A percentile compares a stretch with the other conserved stretches of the same genome.
Conservation (phyloP, 257 asterid species). For the Petunia secreta region DNA sequence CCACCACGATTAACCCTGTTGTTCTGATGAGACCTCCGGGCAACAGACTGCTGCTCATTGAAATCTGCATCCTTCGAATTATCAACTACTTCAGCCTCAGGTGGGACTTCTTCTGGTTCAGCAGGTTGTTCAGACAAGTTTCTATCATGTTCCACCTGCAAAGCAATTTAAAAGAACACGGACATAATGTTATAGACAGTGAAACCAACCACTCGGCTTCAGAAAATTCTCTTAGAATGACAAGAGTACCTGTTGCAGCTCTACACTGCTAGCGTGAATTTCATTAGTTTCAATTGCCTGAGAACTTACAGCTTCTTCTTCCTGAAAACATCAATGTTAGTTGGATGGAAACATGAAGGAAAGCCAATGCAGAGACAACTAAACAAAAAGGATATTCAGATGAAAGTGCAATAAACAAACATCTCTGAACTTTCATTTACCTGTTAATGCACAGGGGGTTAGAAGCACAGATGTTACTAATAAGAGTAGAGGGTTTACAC, state of each 20-base stretch:
- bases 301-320: slow-evolving; percentile 49
- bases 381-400: background rate
- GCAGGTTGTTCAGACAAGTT: slow-evolving; percentile 41
- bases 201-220: background rate
- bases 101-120: slow-evolving; percentile 40
- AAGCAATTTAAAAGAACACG: background rate
- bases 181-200: background rate
- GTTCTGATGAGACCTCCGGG: slow-evolving; percentile 53
- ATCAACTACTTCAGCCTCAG: slow-evolving; percentile 45
- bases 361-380: background rate
- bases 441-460: background rate
- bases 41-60: slow-evolving; percentile 48
- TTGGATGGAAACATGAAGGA: background rate
- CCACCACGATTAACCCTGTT: slow-evolving; percentile 63
- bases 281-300: slow-evolving; percentile 40
- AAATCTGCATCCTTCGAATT: slow-evolving; percentile 41
- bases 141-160: slow-evolving; percentile 49
- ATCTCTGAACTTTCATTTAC: background rate
- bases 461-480: background rate
- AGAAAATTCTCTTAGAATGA: background rate
- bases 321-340: slow-evolving; percentile 44
- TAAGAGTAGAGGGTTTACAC: background rate
- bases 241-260: slow-evolving; percentile 52
- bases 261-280: slow-evolving; percentile 45
- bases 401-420: background rate